phyloP scores from a whole-genome alignment of 2,329 filamentous ascomycete genomes.

The Westerdykella sp. region DNA sequence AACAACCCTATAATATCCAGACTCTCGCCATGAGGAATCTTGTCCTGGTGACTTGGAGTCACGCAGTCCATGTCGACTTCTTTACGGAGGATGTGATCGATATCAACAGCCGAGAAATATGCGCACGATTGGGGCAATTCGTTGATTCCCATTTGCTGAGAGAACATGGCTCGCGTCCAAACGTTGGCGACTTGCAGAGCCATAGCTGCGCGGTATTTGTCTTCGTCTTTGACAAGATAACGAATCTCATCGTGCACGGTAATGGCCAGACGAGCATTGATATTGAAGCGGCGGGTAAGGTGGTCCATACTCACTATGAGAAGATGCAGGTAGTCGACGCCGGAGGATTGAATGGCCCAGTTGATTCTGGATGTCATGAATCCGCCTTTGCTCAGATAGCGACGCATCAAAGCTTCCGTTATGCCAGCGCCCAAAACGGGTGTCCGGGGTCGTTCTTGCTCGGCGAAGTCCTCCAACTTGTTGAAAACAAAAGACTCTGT shows the following conservation, averaged over 20 bases:
- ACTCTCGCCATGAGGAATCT: conserved; percentile 79
- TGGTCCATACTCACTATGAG: conserved; percentile 95
- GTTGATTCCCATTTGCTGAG: conserved; percentile 91
- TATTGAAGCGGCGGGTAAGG: conserved; percentile 74
- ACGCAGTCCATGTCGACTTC: conserved; percentile 98
- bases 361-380: conserved; percentile 97
- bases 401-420: conserved; percentile 86
- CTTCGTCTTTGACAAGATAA: conserved; percentile 77
- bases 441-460: conserved; percentile 84
- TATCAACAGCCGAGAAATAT: conserved; percentile 92
- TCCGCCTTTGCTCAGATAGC: conserved; percentile 78
- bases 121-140: conserved; percentile 92
- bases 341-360: conserved; percentile 97
- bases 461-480: conserved; percentile 93
- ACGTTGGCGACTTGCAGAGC: conserved; percentile 89
- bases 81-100: conserved; percentile 92
- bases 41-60: conserved; percentile 73
- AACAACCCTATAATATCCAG: conserved; percentile 77
- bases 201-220: conserved; percentile 86
- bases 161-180: conserved; percentile 97
- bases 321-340: conserved; percentile 93
- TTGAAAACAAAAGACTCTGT: conserved; percentile 99
- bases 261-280: conserved; percentile 78
- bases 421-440: conserved; percentile 92
- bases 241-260: conserved; percentile 98